A percentile compares a stretch with the other conserved stretches of the same genome.
phyloP scores from a whole-genome alignment of 2,329 filamentous ascomycete genomes.

The Aspergillus clavatus region DNA sequence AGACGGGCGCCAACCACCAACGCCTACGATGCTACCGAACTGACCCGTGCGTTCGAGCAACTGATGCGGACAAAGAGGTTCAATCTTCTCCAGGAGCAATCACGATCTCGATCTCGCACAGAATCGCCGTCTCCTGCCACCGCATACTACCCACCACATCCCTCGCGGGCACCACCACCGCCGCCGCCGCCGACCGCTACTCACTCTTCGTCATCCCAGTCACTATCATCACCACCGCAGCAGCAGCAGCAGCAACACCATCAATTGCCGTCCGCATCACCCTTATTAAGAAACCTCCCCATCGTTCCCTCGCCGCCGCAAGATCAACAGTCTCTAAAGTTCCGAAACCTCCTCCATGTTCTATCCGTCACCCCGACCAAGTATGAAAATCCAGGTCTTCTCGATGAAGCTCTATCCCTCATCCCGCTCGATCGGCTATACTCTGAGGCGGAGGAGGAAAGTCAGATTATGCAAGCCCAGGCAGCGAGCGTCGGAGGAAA shows the following conservation, averaged over 20 bases:
- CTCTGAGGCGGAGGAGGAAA: constrained; percentile 88
- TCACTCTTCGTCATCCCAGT: constrained; percentile 12
- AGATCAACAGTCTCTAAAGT: constrained; percentile 66
- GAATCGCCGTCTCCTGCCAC: constrained; percentile 50
- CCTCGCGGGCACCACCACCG: constrained; percentile 35
- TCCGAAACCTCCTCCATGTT: constrained; percentile 76
- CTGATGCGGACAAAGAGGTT: constrained; percentile 80
- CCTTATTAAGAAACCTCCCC: constrained; percentile 54
- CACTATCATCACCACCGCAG: constrained; percentile 15
- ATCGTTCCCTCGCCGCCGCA: constrained; percentile 70
- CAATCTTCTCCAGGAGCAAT: constrained; percentile 68
- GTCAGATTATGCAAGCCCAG: constrained; percentile 78
- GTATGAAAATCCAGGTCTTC: constrained; percentile 90
- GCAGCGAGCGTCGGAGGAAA: constrained; percentile 81
- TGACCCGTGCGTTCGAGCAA: constrained; percentile 81
- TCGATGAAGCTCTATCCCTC: constrained; percentile 83
- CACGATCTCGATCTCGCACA: constrained; percentile 54
- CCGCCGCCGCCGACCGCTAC: constrained; percentile 30
- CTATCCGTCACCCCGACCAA: constrained; percentile 84
- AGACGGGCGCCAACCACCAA: constrained; percentile 25
- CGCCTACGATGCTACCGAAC: constrained; percentile 69
- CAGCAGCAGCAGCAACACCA: constrained; percentile 35
- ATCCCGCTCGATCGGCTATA: constrained; percentile 91
- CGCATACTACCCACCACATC: constrained; percentile 21
- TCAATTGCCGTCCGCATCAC: constrained; percentile 31